phyloP scores from a whole-genome alignment of 768 basidiomycete species.

The Naganishia onofrii region DNA sequence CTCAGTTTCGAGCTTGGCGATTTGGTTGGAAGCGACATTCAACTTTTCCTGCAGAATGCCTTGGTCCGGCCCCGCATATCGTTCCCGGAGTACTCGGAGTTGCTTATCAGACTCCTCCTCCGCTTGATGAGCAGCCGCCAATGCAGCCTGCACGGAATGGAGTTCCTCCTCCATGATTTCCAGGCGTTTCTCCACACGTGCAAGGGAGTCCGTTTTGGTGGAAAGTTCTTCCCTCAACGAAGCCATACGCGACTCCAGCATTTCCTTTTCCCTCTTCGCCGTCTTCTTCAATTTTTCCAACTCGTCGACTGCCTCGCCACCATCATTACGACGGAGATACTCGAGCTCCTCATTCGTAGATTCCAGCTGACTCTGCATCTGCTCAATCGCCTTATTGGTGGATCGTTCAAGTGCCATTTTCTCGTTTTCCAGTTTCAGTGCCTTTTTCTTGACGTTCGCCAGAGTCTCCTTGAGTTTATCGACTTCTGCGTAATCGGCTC shows the following conservation, averaged over 20 bases:
- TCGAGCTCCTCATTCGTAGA: slow-evolving; percentile 48
- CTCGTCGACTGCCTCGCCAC: slow-evolving; percentile 30
- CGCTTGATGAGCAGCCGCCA: slow-evolving; percentile 1
- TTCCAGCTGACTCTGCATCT: slow-evolving; percentile 40
- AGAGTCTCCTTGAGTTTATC: slow-evolving; percentile 41
- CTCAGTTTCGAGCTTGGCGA: neutral
- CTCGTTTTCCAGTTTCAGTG: slow-evolving; percentile 49
- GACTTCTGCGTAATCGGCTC: slow-evolving; percentile 37
- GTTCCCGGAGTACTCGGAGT: slow-evolving; percentile 19
- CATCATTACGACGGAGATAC: slow-evolving; percentile 24
- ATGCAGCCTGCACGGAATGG: slow-evolving; percentile 10
- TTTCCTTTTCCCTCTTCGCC: slow-evolving; percentile 34
- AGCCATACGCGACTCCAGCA: slow-evolving; percentile 32
- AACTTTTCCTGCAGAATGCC: neutral
- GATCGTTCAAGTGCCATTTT: slow-evolving; percentile 45
- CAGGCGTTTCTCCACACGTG: slow-evolving; percentile 30
- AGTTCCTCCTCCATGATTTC: slow-evolving; percentile 36
- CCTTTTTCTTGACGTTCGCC: slow-evolving; percentile 34
- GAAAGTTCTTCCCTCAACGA: slow-evolving; percentile 35
- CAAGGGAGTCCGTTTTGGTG: slow-evolving; percentile 24
- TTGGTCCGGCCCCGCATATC: neutral
- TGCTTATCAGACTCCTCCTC: neutral
- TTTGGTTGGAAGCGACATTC: neutral
- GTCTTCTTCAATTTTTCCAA: slow-evolving; percentile 41
- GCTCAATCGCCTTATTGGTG: slow-evolving; percentile 40